Evolutionary conservation across 164 flowering plant genomes (phyloP), one percentile per base, ranked within the genome.

Genomic region (Santalum album): DNA sequence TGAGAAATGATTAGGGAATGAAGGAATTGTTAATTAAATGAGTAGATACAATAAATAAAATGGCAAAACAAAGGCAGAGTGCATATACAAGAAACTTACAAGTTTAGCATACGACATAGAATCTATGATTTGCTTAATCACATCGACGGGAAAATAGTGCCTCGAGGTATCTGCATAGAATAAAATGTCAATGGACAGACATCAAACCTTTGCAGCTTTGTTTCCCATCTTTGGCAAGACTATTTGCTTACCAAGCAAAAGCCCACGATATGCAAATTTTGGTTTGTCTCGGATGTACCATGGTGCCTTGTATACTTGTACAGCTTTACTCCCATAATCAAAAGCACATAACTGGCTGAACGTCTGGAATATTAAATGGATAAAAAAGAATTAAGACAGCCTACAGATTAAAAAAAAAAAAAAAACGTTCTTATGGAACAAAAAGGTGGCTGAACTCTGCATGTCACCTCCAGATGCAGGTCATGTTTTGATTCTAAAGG

Each of bases 81-180:
- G 25, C 27, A 55, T 29, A 47, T 42, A 1, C 3, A 38, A 38
- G 14, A 20, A 46, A 19, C 97, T 83, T 82, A 94, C 99, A 72
- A 94, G 84, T 81, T 94, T 94, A 63, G 90, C 92, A 70, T 82
- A 94, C 32, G 99, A 82, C 99, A 94, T 94, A 6, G 99, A 82
- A 51, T 94, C 95, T 59, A 94, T 79, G 24, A 90, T 74, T 65
- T 82, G 83, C 77, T 94, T 90, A 57, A 94, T 87, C 39, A 82
- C 76, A 75, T 66, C 76, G 11, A 84, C 35, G 1, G 99, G 99
- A 36, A 70, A 67, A 73, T 75, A 94, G 62, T 86, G 99, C 65
- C 97, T 77, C 42, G 96, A 86, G 36, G 97, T 90, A 81, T 90
- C 99, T 94, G 84, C 76, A 78, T 56, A n/a, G 52, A 64, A 46